Conservation (phyloP, 208 protist species). For the Leishmania guyanensis region DNA sequence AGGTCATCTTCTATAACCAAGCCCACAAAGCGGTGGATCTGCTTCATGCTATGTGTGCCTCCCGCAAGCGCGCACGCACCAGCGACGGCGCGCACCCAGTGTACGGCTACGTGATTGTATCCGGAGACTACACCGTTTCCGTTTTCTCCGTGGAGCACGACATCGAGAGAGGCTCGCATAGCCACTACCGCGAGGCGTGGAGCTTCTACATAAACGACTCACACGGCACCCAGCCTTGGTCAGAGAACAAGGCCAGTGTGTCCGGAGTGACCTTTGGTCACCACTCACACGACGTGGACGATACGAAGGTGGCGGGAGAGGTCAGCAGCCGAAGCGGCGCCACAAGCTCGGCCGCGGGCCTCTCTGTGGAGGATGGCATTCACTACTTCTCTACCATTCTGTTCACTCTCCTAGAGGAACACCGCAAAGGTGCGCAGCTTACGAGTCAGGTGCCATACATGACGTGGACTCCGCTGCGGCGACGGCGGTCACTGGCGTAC, state of each 20-base stretch:
- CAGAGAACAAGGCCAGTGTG: constrained; percentile 74
- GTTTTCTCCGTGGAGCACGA: constrained; percentile 79
- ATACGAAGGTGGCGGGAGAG: constrained; percentile 1
- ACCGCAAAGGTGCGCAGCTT: constrained; percentile 40
- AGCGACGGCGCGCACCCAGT: constrained; percentile 32
- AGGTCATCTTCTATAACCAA: constrained; percentile 88
- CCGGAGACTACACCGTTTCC: constrained; percentile 88
- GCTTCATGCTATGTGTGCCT: constrained; percentile 56
- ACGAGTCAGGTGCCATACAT: constrained; percentile 72
- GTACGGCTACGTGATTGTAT: constrained; percentile 89
- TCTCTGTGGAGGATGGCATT: constrained; percentile 69
- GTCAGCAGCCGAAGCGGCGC: background rate
- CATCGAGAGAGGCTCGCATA: constrained; percentile 15
- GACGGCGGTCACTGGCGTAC: constrained; percentile 43
- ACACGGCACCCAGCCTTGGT: constrained; percentile 88
- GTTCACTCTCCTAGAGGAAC: constrained; percentile 82
- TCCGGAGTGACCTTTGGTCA: constrained; percentile 60
- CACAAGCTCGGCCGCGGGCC: background rate
- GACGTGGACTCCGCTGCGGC: constrained; percentile 86
- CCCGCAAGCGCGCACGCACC: constrained; percentile 14
- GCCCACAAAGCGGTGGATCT: constrained; percentile 43
- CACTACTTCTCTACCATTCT: constrained; percentile 80
- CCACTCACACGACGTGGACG: constrained; percentile 16
- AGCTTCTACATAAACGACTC: constrained; percentile 88
- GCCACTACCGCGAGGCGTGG: constrained; percentile 64